Evolutionary conservation across 2,329 filamentous ascomycete genomes (phyloP).

Genomic region (Cordyceps cateniannulata): DNA sequence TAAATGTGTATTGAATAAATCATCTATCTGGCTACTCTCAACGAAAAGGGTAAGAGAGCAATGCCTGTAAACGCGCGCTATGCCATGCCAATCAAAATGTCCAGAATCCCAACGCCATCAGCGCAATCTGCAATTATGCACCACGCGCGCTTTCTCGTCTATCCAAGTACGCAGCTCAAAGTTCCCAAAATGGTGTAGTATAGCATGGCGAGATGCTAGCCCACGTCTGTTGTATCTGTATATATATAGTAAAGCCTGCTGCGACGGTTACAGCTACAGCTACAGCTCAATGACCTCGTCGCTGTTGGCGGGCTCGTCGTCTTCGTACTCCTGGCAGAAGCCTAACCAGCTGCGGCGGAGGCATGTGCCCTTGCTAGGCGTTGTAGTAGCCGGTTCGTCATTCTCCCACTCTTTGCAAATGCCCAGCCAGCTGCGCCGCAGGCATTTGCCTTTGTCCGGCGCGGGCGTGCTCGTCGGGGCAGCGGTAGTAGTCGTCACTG

Average conservation of each 20-base stretch:
- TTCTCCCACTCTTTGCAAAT: slow-evolving; percentile 32
- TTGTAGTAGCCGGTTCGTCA: slow-evolving; percentile 8
- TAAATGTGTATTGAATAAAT: no score
- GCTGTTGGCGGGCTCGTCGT: slow-evolving; percentile 18
- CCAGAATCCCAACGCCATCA: slow-evolving; percentile 8
- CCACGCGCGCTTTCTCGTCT: not conserved
- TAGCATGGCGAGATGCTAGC: not conserved
- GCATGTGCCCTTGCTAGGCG: slow-evolving; percentile 21
- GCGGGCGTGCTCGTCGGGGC: slow-evolving; percentile 26
- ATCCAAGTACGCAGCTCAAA: not conserved
- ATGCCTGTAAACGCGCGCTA: not conserved
- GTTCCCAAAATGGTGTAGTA: slow-evolving; percentile 4
- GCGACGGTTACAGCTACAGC: not conserved
- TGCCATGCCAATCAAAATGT: slow-evolving; percentile 8
- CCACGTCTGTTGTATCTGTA: slow-evolving; percentile 4
- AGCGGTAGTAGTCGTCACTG: slow-evolving; percentile 20
- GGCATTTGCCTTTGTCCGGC: slow-evolving; percentile 7
- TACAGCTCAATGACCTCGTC: slow-evolving; percentile 15
- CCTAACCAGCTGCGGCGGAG: slow-evolving; percentile 35
- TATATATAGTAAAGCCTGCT: not conserved
- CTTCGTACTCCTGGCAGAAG: slow-evolving; percentile 32
- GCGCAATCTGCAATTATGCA: not conserved
- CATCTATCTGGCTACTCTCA: not conserved
- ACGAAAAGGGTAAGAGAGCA: not conserved
- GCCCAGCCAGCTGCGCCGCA: slow-evolving; percentile 34